Evolutionary conservation across 2,329 filamentous ascomycete genomes (phyloP).

Genomic region (Fulvia fulva): DNA sequence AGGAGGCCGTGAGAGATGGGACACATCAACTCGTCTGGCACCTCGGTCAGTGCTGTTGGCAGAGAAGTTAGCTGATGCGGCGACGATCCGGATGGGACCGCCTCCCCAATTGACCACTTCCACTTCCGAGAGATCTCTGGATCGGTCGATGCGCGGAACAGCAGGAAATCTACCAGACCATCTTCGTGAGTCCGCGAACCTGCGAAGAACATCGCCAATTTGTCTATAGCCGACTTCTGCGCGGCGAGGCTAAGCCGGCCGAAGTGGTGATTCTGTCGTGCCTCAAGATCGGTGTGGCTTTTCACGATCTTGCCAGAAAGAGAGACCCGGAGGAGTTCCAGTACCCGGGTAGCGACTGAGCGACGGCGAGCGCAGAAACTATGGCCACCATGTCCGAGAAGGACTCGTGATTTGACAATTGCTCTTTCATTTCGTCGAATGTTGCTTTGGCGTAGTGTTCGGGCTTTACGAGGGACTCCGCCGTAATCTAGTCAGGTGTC

Average conservation of each 20-base stretch:
- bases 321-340: slow-evolving; percentile 21
- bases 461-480: slow-evolving; percentile 5
- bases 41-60: slow-evolving; percentile 9
- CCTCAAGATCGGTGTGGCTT: slow-evolving; percentile 11
- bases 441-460: slow-evolving; percentile 10
- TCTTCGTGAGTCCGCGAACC: slow-evolving; percentile 23
- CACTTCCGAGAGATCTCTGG: slow-evolving; percentile 17
- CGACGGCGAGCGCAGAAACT: slow-evolving; percentile 13
- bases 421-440: slow-evolving; percentile 29
- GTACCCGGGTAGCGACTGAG: slow-evolving; percentile 11
- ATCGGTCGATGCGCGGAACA: slow-evolving; percentile 23
- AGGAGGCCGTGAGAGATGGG: slow-evolving; percentile 34
- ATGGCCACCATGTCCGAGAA: slow-evolving; percentile 31
- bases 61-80: slow-evolving; percentile 17
- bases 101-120: slow-evolving; percentile 27
- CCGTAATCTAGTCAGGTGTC: too few species aligned
- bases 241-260: background rate
- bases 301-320: slow-evolving; percentile 10
- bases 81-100: slow-evolving; percentile 15
- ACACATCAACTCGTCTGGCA: slow-evolving; percentile 29
- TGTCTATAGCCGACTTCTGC: slow-evolving; percentile 2
- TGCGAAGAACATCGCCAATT: slow-evolving; percentile 13
- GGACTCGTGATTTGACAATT: slow-evolving; percentile 24
- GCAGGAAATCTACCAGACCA: slow-evolving; percentile 26
- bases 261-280: background rate